Conservation (phyloP, 2,329 filamentous ascomycete species). For the Dothideomycetidae sp. region DNA sequence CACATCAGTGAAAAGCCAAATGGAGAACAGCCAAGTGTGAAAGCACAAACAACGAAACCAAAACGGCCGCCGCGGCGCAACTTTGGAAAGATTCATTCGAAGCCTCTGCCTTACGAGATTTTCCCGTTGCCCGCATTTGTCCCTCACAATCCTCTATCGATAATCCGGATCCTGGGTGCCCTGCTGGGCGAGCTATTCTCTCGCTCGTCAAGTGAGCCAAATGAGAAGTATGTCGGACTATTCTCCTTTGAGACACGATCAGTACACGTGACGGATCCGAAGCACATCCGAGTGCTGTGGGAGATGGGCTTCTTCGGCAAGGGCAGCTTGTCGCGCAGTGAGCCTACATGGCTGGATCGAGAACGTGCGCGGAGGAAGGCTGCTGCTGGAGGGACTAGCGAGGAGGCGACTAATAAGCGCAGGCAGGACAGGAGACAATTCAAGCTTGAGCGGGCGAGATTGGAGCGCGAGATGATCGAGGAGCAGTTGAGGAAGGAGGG, state of each 20-base stretch:
- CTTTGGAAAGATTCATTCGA: conserved; percentile 64
- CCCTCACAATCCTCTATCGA: conserved; percentile 79
- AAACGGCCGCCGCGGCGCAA: conserved; percentile 33
- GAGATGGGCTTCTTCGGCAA: conserved; percentile 97
- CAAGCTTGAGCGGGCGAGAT: conserved; percentile 84
- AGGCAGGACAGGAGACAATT: conserved; percentile 67
- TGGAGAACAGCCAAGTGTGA: too few relatives aligned
- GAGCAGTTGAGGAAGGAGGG: conserved; percentile 47
- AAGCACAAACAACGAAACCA: conserved; percentile 9
- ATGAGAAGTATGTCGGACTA: conserved; percentile 52
- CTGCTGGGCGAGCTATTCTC: conserved; percentile 34
- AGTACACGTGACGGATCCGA: conserved; percentile 66
- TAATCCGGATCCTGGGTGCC: conserved; percentile 64
- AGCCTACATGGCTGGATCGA: conserved; percentile 80
- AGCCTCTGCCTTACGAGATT: conserved; percentile 65
- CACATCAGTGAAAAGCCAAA: too few relatives aligned
- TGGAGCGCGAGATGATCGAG: conserved; percentile 72
- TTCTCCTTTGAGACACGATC: conserved; percentile 75
- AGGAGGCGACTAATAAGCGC: conserved; percentile 62
- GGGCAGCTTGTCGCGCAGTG: conserved; percentile 80
- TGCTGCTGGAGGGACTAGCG: conserved; percentile 44
- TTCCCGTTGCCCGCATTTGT: conserved; percentile 80
- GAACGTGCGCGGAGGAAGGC: conserved; percentile 55
- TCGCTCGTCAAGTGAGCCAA: conserved; percentile 49
- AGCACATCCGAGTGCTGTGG: conserved; percentile 71